phyloP scores from a whole-genome alignment of 306 rosid genomes.

The Psophocarpus tetragonolobus region DNA sequence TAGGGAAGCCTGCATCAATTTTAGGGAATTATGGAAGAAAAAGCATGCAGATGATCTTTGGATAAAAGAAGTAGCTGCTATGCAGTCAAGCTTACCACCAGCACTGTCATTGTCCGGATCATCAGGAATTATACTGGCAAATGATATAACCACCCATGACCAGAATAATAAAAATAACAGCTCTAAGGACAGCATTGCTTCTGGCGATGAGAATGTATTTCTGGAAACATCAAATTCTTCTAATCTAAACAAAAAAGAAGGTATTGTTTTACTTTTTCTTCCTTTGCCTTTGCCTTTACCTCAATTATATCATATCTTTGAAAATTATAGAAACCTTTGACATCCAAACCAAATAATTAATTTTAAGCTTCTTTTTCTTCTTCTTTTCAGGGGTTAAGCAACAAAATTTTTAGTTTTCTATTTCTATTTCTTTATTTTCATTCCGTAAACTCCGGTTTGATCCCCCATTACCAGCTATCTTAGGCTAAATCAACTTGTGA shows the following conservation, averaged over 20 bases:
- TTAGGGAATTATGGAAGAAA: conserved; percentile 58
- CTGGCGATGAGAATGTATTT: conserved; percentile 31
- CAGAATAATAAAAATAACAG: conserved; percentile 36
- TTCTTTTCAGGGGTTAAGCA: neutral
- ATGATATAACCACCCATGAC: conserved; percentile 40
- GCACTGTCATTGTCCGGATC: conserved; percentile 47
- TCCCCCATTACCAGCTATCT: neutral
- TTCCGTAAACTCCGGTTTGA: neutral
- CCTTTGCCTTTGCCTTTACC: conserved; percentile 20
- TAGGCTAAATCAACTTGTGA: conserved; percentile 14
- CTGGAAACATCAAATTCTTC: conserved; percentile 38
- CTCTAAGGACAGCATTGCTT: conserved; percentile 39
- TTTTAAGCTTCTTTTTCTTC: conserved; percentile 20
- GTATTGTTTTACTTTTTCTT: conserved; percentile 25
- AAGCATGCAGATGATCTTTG: conserved; percentile 57
- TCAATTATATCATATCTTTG: neutral
- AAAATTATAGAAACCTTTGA: neutral
- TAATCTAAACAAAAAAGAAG: conserved; percentile 40
- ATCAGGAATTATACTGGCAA: conserved; percentile 53
- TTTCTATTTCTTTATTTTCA: conserved; percentile 5
- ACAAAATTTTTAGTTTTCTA: neutral
- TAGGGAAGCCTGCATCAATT: conserved; percentile 59
- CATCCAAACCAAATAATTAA: conserved; percentile 1
- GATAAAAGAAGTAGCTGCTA: conserved; percentile 60
- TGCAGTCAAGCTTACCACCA: conserved; percentile 49